Evolutionary conservation across 345 rosid species (phyloP).

Genomic region (Citropsis articulata): DNA sequence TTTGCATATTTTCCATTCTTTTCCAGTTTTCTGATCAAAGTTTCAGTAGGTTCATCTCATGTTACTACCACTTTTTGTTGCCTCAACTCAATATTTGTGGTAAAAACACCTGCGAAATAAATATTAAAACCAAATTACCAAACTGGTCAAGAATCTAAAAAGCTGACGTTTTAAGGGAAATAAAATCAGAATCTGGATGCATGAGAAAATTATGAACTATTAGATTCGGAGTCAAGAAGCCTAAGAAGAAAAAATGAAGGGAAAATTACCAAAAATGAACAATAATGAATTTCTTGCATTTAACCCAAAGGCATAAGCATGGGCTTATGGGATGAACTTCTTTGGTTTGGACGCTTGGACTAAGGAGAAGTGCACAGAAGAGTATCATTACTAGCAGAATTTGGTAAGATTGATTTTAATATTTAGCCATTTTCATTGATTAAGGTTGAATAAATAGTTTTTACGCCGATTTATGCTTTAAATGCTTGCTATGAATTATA

Average conservation of each 20-base stretch:
- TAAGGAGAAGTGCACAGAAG: no score
- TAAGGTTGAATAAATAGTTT: no score
- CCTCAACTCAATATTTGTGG: constrained; percentile 51
- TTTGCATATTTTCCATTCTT: constrained; percentile 68
- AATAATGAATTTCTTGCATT: neutral
- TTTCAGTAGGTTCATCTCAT: constrained; percentile 47
- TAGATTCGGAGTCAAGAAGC: no score
- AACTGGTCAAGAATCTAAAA: neutral
- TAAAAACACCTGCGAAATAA: constrained; percentile 62
- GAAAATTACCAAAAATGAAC: neutral
- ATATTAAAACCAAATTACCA: neutral
- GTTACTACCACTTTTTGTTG: constrained; percentile 62
- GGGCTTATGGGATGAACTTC: no score
- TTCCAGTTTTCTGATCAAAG: constrained; percentile 58
- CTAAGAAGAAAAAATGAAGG: neutral
- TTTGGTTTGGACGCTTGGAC: no score
- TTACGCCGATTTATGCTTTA: no score
- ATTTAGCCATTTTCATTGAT: no score
- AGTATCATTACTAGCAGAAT: no score
- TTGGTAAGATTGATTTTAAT: no score
- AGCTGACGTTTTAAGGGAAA: neutral
- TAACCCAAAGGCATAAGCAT: no score
- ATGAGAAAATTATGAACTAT: neutral
- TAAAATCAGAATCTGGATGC: neutral
- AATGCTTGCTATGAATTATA: no score